A percentile compares a stretch with the other conserved stretches of the same genome.
phyloP scores from a whole-genome alignment of 176 grass and related monocot genomes.

The Miscanthus lutarioriparius region DNA sequence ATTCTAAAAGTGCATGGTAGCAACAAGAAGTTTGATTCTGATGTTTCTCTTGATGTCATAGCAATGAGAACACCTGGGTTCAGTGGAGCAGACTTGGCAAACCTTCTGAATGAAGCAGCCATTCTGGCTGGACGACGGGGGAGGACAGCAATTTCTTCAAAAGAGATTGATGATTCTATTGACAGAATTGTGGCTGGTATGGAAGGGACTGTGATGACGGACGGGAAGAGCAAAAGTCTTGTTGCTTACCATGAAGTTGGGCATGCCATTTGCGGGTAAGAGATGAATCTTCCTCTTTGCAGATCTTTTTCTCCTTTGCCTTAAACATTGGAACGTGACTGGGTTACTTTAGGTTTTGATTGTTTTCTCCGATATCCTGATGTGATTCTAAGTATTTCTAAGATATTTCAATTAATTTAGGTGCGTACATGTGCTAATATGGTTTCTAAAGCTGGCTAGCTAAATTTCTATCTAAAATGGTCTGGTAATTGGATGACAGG shows the following conservation, averaged over 20 bases:
- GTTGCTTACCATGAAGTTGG: constrained; percentile 99
- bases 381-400: not conserved
- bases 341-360: not conserved
- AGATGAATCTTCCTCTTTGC: constrained; percentile 2
- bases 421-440: not conserved
- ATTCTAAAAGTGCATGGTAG: constrained; percentile 92
- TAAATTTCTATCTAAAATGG: constrained; percentile 8
- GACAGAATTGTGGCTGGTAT: constrained; percentile 99
- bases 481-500: not conserved
- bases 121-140: constrained; percentile 89
- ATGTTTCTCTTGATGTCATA: constrained; percentile 97
- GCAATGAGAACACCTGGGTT: constrained; percentile 99
- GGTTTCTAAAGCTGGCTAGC: not conserved
- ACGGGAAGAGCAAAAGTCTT: constrained; percentile 98
- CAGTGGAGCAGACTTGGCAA: constrained; percentile 98
- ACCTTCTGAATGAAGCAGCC: constrained; percentile 96
- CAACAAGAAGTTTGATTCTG: constrained; percentile 93
- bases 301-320: not conserved
- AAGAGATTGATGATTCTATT: constrained; percentile 98
- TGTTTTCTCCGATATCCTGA: not conserved
- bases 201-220: constrained; percentile 99
- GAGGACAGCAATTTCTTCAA: constrained; percentile 80
- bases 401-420: not conserved
- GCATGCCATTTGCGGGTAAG: constrained; percentile 98
- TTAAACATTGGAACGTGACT: not conserved